Base-by-base conservation (phyloP, 2,329 filamentous ascomycete genomes). In the Colletotrichum eleusines region DNA sequence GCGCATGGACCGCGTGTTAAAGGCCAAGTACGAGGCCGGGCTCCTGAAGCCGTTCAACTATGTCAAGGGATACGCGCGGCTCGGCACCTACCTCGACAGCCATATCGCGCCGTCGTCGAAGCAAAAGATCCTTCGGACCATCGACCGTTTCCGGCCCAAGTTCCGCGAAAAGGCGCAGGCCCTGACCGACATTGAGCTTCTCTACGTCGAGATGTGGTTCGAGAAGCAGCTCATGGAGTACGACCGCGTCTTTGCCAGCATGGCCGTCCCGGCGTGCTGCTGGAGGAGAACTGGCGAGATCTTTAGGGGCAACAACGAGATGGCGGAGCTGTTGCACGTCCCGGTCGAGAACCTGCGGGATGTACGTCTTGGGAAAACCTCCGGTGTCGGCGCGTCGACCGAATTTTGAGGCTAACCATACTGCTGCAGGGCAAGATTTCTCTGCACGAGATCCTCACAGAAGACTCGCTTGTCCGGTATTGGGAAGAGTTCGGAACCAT, bases 401-500 rank as follows among this genome's bases (percentile, higher is more conserved):
- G 18, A 2, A 73, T 62, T 40, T 11, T 0, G 75, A 61, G n/a
- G 5, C 35, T 48, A 63, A 71, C 53, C 12, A 23, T 23, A 16
- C 14, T n/a, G 11, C 18, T 0, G 58, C 72, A 97, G 95, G 96
- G 96, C 72, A 97, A 97, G 77, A 91, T 98, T 74, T 94, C 96
- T 16, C 88, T 99, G 58, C 96, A 99, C 79, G 95, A 99, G 80
- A 97, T 99, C 73, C 89, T 99, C 54, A 94, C 94, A 2, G 96
- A 99, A 83, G 94, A 97, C 72, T 97, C 95, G 50, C 89, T 97
- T 72, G 96, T 98, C 65, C 93, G 94, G 76, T 99, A 99, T 78
- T 99, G 96, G 96, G 96, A 99, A 81, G 97, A 99, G 77, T 99
- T 99, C 78, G 95, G 95, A 61, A 95, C 94, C 6, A 98, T 99